Percentiles rank a stretch among this genome's conserved stretches.
Conservation (phyloP, 2,329 filamentous ascomycete genomes). For the Phyllosticta capitalensis region DNA sequence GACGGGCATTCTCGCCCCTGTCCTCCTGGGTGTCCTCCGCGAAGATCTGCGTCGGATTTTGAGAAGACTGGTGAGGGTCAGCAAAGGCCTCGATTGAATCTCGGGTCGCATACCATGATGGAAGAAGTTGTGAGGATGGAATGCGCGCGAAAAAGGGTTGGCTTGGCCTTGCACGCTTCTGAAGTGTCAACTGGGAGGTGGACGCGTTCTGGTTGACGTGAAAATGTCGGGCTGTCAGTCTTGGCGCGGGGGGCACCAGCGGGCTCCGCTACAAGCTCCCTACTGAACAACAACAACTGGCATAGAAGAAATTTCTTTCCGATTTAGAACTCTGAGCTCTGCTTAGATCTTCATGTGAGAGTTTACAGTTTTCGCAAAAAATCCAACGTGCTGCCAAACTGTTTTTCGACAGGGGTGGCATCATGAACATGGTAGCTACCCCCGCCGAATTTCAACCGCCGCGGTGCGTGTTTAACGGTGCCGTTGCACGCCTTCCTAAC, state of each 20-base stretch:
- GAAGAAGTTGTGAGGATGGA: background rate
- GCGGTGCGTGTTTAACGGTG: no score
- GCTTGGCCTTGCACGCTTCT: conserved; percentile 7
- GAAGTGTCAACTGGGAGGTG: conserved; percentile 3
- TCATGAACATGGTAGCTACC: no score
- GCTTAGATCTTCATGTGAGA: no score
- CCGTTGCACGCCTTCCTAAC: no score
- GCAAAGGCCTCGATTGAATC: background rate
- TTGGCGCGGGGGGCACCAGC: background rate
- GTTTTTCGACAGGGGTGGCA: no score
- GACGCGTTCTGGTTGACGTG: conserved; percentile 10
- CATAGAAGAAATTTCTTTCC: no score
- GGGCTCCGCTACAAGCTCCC: background rate
- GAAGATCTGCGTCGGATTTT: conserved; percentile 93
- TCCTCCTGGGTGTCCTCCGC: conserved; percentile 94
- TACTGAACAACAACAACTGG: background rate
- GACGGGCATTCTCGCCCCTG: conserved; percentile 97
- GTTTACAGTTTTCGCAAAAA: no score
- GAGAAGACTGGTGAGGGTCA: conserved; percentile 24
- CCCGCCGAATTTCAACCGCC: no score
- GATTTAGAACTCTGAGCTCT: no score
- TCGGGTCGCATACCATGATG: conserved; percentile 6
- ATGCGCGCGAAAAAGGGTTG: background rate
- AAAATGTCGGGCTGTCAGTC: conserved; percentile 6
- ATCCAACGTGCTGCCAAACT: no score